Percentiles rank a stretch among this genome's conserved stretches.
Evolutionary conservation across 1,139 yeast genomes (phyloP).

Genomic region (Yamadazyma blattariae): DNA sequence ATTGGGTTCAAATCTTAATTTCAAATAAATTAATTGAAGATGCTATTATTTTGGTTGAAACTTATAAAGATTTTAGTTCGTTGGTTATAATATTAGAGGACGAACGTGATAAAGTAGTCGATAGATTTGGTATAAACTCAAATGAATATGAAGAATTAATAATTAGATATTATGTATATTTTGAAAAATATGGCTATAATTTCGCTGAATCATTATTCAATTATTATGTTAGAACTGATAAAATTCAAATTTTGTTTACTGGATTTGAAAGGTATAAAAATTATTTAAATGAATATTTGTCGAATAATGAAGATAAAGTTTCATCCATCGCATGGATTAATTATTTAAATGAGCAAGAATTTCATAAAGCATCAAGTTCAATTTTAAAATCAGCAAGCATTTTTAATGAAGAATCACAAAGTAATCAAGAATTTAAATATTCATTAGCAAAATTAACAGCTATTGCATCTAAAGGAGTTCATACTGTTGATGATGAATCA

Average conservation of each 20-base stretch:
- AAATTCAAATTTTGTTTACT: slow-evolving; percentile 52
- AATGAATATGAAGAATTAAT: slow-evolving; percentile 13
- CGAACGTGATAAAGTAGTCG: slow-evolving; percentile 38
- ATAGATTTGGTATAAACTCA: slow-evolving; percentile 19
- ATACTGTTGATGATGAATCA: slow-evolving; percentile 17
- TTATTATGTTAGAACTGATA: slow-evolving; percentile 53
- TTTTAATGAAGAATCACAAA: slow-evolving; percentile 39
- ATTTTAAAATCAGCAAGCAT: slow-evolving; percentile 39
- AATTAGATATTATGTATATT: slow-evolving; percentile 48
- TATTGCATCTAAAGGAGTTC: slow-evolving; percentile 21
- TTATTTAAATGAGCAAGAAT: slow-evolving; percentile 53
- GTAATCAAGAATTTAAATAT: slow-evolving; percentile 54
- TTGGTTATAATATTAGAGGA: slow-evolving; percentile 62
- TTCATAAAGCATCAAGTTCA: slow-evolving; percentile 46
- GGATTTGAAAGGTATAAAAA: slow-evolving; percentile 55
- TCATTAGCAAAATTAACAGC: slow-evolving; percentile 68
- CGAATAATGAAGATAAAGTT: slow-evolving; percentile 43
- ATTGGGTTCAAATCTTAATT: slow-evolving; percentile 58
- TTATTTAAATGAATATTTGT: slow-evolving; percentile 53
- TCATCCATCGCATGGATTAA: slow-evolving; percentile 74
- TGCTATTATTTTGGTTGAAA: slow-evolving; percentile 66
- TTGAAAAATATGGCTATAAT: slow-evolving; percentile 60
- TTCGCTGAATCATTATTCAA: slow-evolving; percentile 70
- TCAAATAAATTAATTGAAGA: slow-evolving; percentile 45
- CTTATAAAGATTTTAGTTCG: slow-evolving; percentile 62